Percentiles rank a stretch among this genome's conserved stretches.
phyloP scores from a whole-genome alignment of 768 basidiomycete genomes.

The Russula foetens region DNA sequence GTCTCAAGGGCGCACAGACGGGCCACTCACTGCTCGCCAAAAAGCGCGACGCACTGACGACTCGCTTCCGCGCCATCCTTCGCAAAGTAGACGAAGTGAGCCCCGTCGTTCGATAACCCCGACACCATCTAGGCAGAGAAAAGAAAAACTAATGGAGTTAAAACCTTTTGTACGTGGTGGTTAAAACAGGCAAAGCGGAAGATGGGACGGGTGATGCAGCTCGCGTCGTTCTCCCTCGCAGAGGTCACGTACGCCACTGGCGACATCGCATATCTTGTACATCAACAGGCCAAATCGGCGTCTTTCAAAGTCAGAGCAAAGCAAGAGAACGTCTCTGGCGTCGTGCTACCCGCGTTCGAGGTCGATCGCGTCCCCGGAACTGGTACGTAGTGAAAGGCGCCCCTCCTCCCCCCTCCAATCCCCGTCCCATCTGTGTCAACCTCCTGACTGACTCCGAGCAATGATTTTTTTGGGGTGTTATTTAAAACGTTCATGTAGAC shows the following conservation, averaged over 20 bases:
- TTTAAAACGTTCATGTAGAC: too few relatives aligned
- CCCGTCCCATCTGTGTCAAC: too few relatives aligned
- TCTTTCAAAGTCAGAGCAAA: conserved; percentile 89
- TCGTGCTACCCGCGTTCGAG: conserved; percentile 92
- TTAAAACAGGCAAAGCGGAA: conserved; percentile 82
- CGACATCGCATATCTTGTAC: conserved; percentile 96
- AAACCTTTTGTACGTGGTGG: too few relatives aligned
- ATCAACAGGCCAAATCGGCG: conserved; percentile 88
- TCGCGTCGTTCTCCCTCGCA: conserved; percentile 97
- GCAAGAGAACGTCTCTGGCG: conserved; percentile 98
- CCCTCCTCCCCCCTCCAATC: not conserved
- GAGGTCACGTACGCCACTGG: conserved; percentile 98
- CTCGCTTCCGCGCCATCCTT: conserved; percentile 89
- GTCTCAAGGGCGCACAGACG: conserved; percentile 87
- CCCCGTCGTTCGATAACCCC: not conserved
- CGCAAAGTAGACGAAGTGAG: conserved; percentile 94
- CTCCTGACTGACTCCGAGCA: too few relatives aligned
- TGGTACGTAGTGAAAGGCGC: conserved; percentile 38
- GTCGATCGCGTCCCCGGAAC: conserved; percentile 79
- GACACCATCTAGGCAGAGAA: not conserved
- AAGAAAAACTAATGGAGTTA: not conserved
- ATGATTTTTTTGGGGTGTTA: too few relatives aligned
- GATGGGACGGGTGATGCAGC: conserved; percentile 98
- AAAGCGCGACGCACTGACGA: conserved; percentile 95
- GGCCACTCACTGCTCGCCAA: conserved; percentile 94